Conservation (phyloP, 805 yeast species). For the Nakazawaea wyomingensis region DNA sequence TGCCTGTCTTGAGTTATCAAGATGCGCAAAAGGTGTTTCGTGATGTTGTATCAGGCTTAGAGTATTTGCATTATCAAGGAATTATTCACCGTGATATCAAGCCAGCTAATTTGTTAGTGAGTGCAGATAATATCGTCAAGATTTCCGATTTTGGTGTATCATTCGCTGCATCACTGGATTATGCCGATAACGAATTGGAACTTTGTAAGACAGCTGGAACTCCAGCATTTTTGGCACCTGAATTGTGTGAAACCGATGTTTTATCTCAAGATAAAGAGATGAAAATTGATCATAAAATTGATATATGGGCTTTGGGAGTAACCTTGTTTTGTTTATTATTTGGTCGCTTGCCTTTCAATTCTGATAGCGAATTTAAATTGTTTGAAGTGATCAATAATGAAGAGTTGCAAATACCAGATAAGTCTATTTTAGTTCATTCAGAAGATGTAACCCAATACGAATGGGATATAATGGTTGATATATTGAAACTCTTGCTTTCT, state of each 20-base stretch:
- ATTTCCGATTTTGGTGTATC: constrained; percentile 98
- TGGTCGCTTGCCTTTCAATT: constrained; percentile 87
- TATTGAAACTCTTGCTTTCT: constrained; percentile 54
- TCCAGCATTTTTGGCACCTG: constrained; percentile 96
- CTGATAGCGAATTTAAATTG: constrained; percentile 78
- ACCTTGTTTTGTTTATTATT: constrained; percentile 83
- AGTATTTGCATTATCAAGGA: constrained; percentile 85
- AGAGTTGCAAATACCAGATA: constrained; percentile 51
- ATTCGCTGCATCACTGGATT: constrained; percentile 47
- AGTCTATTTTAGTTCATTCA: constrained; percentile 1
- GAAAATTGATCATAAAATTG: constrained; percentile 71
- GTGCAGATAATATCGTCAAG: constrained; percentile 69
- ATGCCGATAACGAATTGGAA: constrained; percentile 59
- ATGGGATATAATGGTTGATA: constrained; percentile 44
- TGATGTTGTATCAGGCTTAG: constrained; percentile 83
- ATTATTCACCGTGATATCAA: constrained; percentile 93
- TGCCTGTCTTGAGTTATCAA: constrained; percentile 63
- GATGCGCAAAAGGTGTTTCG: constrained; percentile 70
- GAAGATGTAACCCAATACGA: constrained; percentile 19
- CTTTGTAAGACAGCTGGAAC: constrained; percentile 96
- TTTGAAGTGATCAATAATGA: constrained; percentile 75
- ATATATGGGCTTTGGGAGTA: constrained; percentile 97
- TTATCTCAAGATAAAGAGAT: constrained; percentile 31
- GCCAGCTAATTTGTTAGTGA: constrained; percentile 83
- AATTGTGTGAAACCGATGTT: constrained; percentile 65